A percentile compares a stretch with the other conserved stretches of the same genome.
Conservation (phyloP, 2,329 filamentous ascomycete species). For the Diaporthe sp. region DNA sequence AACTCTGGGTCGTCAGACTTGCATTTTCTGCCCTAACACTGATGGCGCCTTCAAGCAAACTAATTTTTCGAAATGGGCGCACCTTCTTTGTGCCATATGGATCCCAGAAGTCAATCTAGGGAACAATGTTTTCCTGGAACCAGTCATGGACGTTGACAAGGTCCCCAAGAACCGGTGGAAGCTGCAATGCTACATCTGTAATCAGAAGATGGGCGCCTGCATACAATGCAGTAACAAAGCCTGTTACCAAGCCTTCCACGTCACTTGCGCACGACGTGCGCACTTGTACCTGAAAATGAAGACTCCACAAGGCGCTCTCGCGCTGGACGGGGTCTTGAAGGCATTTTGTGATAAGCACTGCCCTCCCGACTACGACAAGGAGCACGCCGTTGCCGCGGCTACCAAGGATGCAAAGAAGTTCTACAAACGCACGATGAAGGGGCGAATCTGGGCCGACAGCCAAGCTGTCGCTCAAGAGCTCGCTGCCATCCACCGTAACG, state of each 20-base stretch:
- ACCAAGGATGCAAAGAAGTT: conserved; percentile 87
- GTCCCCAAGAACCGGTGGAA: conserved; percentile 96
- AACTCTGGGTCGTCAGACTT: conserved; percentile 68
- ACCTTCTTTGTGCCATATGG: conserved; percentile 97
- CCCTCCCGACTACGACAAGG: conserved; percentile 86
- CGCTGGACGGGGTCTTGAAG: conserved; percentile 86
- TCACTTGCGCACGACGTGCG: conserved; percentile 91
- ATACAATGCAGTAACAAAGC: conserved; percentile 98
- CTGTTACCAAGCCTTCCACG: conserved; percentile 97
- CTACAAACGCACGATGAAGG: conserved; percentile 90
- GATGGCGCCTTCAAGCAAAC: conserved; percentile 99
- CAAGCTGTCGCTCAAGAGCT: conserved; percentile 85
- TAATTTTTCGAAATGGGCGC: conserved; percentile 95
- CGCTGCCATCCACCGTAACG: conserved; percentile 77
- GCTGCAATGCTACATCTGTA: conserved; percentile 94
- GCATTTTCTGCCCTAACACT: conserved; percentile 98
- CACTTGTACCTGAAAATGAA: conserved; percentile 97
- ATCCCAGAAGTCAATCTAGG: conserved; percentile 96
- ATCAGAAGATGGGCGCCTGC: conserved; percentile 97
- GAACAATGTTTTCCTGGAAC: conserved; percentile 98
- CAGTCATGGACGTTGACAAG: conserved; percentile 97
- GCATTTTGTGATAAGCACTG: conserved; percentile 98
- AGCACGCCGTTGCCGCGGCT: conserved; percentile 85
- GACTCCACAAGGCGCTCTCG: conserved; percentile 82
- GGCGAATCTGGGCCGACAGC: conserved; percentile 91